Conservation (phyloP, 2,329 filamentous ascomycete genomes). For the Lecanicillium sp. region DNA sequence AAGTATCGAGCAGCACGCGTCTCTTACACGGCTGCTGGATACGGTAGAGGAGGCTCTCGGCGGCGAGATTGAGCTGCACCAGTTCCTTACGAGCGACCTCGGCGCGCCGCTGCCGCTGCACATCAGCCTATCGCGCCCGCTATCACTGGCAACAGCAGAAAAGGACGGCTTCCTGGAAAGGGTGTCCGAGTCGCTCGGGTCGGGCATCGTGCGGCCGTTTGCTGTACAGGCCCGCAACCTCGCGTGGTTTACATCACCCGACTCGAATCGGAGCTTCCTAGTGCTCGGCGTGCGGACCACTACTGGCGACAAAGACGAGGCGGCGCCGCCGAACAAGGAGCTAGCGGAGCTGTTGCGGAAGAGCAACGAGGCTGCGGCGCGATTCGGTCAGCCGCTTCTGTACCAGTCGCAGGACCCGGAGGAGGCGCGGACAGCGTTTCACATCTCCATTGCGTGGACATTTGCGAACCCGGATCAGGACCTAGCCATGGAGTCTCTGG, state of each 20-base stretch:
- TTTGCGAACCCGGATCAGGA: slow-evolving; percentile 47
- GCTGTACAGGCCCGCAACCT: slow-evolving; percentile 33
- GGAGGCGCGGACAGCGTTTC: slow-evolving; percentile 51
- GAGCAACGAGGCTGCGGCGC: slow-evolving; percentile 58
- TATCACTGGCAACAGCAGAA: slow-evolving; percentile 66
- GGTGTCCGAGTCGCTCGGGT: slow-evolving; percentile 39
- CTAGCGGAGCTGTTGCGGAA: slow-evolving; percentile 57
- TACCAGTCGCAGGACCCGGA: slow-evolving; percentile 44
- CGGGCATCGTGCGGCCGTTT: slow-evolving; percentile 27
- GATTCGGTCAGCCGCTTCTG: slow-evolving; percentile 62
- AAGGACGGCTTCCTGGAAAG: slow-evolving; percentile 61
- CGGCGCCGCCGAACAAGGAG: slow-evolving; percentile 40
- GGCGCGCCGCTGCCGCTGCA: slow-evolving; percentile 76
- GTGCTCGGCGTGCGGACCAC: slow-evolving; percentile 61
- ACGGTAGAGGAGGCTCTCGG: slow-evolving; percentile 29
- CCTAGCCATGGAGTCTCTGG: slow-evolving; percentile 22
- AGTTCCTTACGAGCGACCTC: slow-evolving; percentile 70
- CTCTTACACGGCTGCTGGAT: slow-evolving; percentile 39
- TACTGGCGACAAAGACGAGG: slow-evolving; percentile 12
- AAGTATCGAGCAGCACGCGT: slow-evolving; percentile 36
- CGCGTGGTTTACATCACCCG: slow-evolving; percentile 47
- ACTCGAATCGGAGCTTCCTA: slow-evolving; percentile 73
- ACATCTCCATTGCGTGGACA: slow-evolving; percentile 86
- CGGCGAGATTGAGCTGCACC: slow-evolving; percentile 45
- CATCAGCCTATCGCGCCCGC: slow-evolving; percentile 79